Conservation (phyloP, 805 yeast species). For the Spathaspora hagerdaliae region DNA sequence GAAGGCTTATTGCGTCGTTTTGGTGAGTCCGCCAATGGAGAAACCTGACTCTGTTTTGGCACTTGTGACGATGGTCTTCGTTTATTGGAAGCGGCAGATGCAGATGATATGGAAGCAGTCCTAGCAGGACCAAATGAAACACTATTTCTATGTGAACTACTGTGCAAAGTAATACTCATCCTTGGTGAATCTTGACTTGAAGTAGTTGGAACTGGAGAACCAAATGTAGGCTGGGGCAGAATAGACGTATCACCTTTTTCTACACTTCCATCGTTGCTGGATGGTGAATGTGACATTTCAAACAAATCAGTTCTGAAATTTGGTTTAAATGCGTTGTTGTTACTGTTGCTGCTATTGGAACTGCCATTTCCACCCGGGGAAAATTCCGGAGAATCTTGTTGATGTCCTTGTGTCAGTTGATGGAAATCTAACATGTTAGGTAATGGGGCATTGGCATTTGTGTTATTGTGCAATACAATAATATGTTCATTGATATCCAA, state of each 20-base stretch:
- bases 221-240: neutral
- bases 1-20: neutral
- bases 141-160: slow-evolving; percentile 6
- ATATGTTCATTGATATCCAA: slow-evolving; percentile 42
- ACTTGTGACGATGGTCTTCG: neutral
- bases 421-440: slow-evolving; percentile 14
- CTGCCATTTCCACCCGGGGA: neutral
- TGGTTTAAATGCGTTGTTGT: slow-evolving; percentile 4
- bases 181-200: slow-evolving; percentile 23
- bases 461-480: slow-evolving; percentile 49
- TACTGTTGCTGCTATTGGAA: too few relatives aligned
- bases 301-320: slow-evolving; percentile 11
- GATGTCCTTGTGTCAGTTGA: neutral
- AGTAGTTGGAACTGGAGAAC: slow-evolving; percentile 21
- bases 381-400: neutral
- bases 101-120: neutral
- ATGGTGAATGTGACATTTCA: slow-evolving; percentile 3
- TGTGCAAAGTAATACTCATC: slow-evolving; percentile 5
- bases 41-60: neutral
- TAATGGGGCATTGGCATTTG: slow-evolving; percentile 48
- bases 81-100: neutral
- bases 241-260: neutral
- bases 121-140: slow-evolving; percentile 3
- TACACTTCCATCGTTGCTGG: neutral
- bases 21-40: neutral